phyloP scores from a whole-genome alignment of 2,329 filamentous ascomycete genomes.

The Microdochium trichocladiopsis region DNA sequence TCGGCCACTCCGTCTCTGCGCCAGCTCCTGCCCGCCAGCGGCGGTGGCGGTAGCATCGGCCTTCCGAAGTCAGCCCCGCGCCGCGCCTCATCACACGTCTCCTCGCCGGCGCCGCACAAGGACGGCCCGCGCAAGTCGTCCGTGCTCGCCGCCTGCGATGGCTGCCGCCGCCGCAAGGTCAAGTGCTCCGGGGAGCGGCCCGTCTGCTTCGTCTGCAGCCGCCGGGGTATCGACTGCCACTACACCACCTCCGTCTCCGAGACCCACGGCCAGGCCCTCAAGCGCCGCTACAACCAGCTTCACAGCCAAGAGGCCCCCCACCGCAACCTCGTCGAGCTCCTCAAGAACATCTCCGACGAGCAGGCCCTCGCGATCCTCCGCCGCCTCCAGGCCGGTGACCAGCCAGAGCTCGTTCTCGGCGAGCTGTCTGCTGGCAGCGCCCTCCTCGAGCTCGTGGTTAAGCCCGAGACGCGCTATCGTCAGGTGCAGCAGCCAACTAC shows the following conservation, averaged over 20 bases:
- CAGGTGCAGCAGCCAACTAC: neutral
- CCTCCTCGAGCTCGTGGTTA: conserved; percentile 27
- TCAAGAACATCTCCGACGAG: conserved; percentile 11
- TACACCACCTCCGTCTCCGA: conserved; percentile 21
- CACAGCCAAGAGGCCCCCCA: conserved; percentile 18
- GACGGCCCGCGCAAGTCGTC: neutral
- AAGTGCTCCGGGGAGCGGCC: neutral
- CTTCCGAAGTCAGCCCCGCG: neutral
- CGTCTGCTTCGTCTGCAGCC: neutral
- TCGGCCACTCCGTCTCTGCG: neutral
- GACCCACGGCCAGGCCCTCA: conserved; percentile 22
- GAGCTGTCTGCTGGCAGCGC: conserved; percentile 26
- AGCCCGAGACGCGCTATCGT: conserved; percentile 21
- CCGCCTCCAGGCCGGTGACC: conserved; percentile 24
- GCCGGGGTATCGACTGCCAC: conserved; percentile 12
- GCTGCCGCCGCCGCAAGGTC: neutral
- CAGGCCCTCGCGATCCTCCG: conserved; percentile 28
- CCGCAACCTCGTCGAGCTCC: conserved; percentile 19
- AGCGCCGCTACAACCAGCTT: conserved; percentile 20
- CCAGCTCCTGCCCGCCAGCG: neutral
- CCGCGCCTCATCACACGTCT: neutral
- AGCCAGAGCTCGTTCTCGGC: conserved; percentile 20
- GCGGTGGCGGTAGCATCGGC: too few species aligned
- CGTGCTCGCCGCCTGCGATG: conserved; percentile 1
- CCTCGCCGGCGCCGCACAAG: neutral